phyloP scores from a whole-genome alignment of 1,139 yeast genomes.

The Protomyces inundatus region DNA sequence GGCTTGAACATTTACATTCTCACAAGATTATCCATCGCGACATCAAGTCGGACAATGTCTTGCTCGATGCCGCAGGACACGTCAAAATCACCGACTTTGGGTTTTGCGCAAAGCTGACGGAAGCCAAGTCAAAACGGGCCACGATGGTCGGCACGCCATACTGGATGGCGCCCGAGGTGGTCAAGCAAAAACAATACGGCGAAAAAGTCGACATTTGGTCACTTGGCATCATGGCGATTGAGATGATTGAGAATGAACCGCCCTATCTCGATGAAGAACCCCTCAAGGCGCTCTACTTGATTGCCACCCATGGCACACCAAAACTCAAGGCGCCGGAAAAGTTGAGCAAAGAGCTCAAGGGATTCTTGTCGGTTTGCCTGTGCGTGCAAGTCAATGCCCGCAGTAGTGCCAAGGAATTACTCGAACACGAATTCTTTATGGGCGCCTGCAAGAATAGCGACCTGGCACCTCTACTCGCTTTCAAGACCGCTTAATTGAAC shows the following conservation, averaged over 20 bases:
- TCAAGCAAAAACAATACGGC: constrained; percentile 69
- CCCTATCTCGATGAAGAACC: constrained; percentile 97
- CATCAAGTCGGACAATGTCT: constrained; percentile 89
- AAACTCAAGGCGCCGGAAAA: constrained; percentile 81
- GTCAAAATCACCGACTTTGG: constrained; percentile 98
- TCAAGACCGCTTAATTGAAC: constrained; percentile 45
- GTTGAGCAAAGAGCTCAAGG: constrained; percentile 71
- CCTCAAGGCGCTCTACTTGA: constrained; percentile 74
- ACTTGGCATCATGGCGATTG: constrained; percentile 94
- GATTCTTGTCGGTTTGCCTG: constrained; percentile 81
- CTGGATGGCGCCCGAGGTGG: constrained; percentile 99
- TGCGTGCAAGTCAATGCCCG: constrained; percentile 93
- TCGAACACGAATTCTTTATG: constrained; percentile 72
- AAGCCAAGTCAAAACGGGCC: constrained; percentile 86
- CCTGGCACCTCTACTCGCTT: constrained; percentile 63
- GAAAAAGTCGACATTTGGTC: constrained; percentile 98
- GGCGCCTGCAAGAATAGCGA: constrained; percentile 66
- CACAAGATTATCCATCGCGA: constrained; percentile 94
- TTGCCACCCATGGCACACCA: constrained; percentile 97
- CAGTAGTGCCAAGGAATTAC: constrained; percentile 81
- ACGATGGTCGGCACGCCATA: constrained; percentile 99
- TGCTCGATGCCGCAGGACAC: constrained; percentile 77
- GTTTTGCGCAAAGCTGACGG: constrained; percentile 92
- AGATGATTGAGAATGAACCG: constrained; percentile 98
- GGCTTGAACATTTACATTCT: constrained; percentile 82